Conservation (phyloP, 2,329 filamentous ascomycete genomes). For the Beauveria varroae region DNA sequence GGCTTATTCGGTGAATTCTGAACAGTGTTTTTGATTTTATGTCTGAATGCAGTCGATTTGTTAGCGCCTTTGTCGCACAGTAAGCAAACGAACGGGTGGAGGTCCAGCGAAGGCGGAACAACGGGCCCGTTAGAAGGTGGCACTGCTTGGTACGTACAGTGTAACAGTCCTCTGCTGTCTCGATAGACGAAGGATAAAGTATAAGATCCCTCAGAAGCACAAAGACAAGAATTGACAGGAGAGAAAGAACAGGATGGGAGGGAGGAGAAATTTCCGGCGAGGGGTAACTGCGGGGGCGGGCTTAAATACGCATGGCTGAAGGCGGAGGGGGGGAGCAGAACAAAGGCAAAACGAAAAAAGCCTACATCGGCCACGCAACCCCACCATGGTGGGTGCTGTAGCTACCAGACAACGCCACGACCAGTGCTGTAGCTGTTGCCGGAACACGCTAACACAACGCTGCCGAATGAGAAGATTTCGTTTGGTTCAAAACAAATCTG, state of each 20-base stretch:
- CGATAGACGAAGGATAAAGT: background rate
- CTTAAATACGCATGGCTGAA: constrained; percentile 1
- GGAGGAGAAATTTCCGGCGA: background rate
- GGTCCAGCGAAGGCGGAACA: background rate
- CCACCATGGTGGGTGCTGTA: no score
- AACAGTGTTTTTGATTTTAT: background rate
- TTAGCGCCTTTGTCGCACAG: background rate
- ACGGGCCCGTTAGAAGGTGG: background rate
- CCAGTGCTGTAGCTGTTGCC: no score
- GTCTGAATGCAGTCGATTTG: background rate
- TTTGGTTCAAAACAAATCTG: no score
- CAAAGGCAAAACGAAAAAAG: background rate
- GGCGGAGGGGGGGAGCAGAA: constrained; percentile 10
- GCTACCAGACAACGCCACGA: no score
- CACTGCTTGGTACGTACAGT: background rate
- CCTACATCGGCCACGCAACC: background rate
- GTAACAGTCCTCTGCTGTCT: background rate
- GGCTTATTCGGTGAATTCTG: constrained; percentile 21
- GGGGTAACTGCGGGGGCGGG: constrained; percentile 3
- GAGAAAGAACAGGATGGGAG: background rate
- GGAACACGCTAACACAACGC: no score
- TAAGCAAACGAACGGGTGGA: background rate
- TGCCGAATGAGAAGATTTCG: no score
- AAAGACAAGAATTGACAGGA: background rate
- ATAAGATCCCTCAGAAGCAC: constrained; percentile 5